Percentiles rank a stretch among this genome's conserved stretches.
phyloP scores from a whole-genome alignment of 2,329 filamentous ascomycete genomes.

The Amylocarpus encephaloides region DNA sequence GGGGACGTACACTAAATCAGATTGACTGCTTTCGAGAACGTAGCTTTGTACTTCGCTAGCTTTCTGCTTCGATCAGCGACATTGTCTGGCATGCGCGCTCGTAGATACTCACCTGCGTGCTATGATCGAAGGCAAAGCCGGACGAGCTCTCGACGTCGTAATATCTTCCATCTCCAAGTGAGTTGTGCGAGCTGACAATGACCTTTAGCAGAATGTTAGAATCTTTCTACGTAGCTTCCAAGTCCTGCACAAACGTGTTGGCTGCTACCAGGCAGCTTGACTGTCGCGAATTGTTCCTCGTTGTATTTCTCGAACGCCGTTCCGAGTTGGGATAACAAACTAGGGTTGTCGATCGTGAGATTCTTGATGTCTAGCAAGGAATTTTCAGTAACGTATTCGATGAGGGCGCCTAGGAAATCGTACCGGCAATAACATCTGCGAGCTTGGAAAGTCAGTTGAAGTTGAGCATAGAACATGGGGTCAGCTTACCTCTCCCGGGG shows the following conservation, averaged over 20 bases:
- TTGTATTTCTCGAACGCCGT: constrained; percentile 94
- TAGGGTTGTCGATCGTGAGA: constrained; percentile 64
- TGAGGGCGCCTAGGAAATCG: constrained; percentile 15
- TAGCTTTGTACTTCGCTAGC: constrained; percentile 77
- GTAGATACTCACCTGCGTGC: constrained; percentile 53
- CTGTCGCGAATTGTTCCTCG: constrained; percentile 83
- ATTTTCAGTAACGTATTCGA: constrained; percentile 9
- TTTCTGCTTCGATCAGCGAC: constrained; percentile 48
- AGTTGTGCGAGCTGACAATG: constrained; percentile 81
- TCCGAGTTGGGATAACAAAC: constrained; percentile 63
- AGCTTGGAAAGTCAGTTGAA: constrained; percentile 50
- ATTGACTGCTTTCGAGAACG: constrained; percentile 67
- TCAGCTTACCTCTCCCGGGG: constrained; percentile 80
- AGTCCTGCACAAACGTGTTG: constrained; percentile 52
- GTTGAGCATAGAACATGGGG: not conserved
- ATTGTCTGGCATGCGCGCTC: not conserved
- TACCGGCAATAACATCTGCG: constrained; percentile 82
- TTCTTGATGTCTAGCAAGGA: constrained; percentile 72
- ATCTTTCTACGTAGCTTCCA: not conserved
- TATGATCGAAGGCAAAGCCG: constrained; percentile 84
- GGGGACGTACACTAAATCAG: constrained; percentile 67
- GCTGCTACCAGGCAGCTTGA: constrained; percentile 82
- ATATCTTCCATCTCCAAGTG: constrained; percentile 73
- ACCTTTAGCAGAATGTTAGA: constrained; percentile 40
- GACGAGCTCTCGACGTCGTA: constrained; percentile 84